Evolutionary conservation across 352 stramenopile species (phyloP), one percentile per base, ranked within the genome.

Genomic region (Thalassiosira livingstoniorum): DNA sequence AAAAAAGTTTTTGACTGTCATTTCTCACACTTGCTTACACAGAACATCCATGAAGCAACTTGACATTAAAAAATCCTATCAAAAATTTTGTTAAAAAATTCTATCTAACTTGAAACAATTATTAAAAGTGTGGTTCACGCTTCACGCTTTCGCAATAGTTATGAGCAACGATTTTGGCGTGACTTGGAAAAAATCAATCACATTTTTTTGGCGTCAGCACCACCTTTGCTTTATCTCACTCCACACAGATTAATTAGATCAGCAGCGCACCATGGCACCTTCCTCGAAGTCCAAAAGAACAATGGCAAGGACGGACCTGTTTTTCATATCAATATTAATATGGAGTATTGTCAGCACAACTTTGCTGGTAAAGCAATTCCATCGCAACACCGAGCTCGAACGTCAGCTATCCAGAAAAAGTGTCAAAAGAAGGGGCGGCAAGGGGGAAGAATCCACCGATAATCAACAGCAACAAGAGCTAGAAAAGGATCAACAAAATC

Each of bases 251-350:
- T n/a, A n/a, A n/a, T n/a, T n/a, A n/a, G n/a, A n/a, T n/a, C n/a
- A n/a, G n/a, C n/a, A n/a, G n/a, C n/a, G n/a, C 39, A 47, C 39
- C 15, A 47, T 15, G 7, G 15, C 15, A 15, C 39, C 39, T 18
- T 18, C 51, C 25, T 39, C 0, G 25, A 47, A 51, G 35, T 34
- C 47, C 3, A 66, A 63, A 32, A 5, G n/a, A 1, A 69, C 4
- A 23, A 80, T 80, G 61, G 18, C 39, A 42, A 64, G 58, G 34
- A 73, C 69, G n/a, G 29, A 73, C 43, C 35, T 73, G 35, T 68
- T 71, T 21, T 80, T 73, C 47, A 37, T 35, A 69, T 57, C 73
- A 29, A 71, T 80, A 39, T 47, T 80, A n/a, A 13, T 63, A 57
- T 80, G 72, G 72, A 37, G 72, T 34, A 51, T 73, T 21, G 32